Conservation (phyloP, 257 asterid species). For the Primulina eburnea region DNA sequence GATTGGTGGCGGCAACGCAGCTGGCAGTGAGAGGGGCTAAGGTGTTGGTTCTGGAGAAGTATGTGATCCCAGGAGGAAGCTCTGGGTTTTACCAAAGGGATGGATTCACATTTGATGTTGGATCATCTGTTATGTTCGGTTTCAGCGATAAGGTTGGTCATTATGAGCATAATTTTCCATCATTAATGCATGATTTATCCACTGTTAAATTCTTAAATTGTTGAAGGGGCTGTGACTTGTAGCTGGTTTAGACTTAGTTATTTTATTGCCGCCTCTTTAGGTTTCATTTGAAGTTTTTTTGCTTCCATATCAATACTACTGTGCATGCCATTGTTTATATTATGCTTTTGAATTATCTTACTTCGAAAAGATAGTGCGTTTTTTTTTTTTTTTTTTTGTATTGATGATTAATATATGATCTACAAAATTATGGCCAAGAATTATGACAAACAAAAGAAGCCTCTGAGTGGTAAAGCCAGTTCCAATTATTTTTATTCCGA, state of each 20-base stretch:
- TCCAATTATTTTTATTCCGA: neutral
- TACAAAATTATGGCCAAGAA: neutral
- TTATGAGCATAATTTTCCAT: neutral
- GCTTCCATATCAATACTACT: neutral
- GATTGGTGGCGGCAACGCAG: constrained; percentile 95
- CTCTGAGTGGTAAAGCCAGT: neutral
- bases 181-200: neutral
- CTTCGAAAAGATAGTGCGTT: no score
- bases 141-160: constrained; percentile 89
- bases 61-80: constrained; percentile 98
- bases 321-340: no score
- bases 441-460: neutral
- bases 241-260: neutral
- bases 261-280: neutral
- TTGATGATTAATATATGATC: neutral
- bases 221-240: neutral
- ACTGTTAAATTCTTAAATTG: neutral
- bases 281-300: neutral
- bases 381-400: no score
- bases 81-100: constrained; percentile 83
- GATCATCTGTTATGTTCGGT: constrained; percentile 98
- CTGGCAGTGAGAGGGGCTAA: constrained; percentile 91
- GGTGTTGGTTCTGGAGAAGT: constrained; percentile 89
- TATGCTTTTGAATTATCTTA: no score
- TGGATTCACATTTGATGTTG: constrained; percentile 93